Percentiles rank a stretch among this genome's conserved stretches.
These are phyloP conservation scores for Cystobasidium onofrii DNA, from an alignment of 768 basidiomycete species.

Conservation along the genomic window DNA sequence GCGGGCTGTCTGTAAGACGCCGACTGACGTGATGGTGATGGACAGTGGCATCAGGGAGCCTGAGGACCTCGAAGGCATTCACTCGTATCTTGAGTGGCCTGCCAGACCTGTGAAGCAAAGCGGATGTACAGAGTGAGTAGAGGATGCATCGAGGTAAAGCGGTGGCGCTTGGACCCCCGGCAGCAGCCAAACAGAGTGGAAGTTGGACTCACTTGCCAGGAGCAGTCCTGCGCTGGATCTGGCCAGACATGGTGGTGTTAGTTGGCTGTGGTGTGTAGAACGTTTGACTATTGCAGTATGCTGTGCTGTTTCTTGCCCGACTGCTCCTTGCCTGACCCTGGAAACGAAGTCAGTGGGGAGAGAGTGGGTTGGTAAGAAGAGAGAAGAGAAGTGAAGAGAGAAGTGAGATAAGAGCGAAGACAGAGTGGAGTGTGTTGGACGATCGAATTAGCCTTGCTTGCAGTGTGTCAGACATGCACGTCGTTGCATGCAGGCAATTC, in stretches of 20 bases:
- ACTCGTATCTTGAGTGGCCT: not conserved
- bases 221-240: not conserved
- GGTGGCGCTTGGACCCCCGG: not conserved
- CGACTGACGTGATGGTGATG: not conserved
- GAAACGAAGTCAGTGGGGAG: not conserved
- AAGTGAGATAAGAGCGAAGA: not conserved
- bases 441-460: not conserved
- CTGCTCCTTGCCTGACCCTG: not conserved
- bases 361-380: not conserved
- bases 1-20: not conserved
- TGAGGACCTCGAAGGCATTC: not conserved
- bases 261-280: not conserved
- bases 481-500: too few species aligned
- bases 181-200: not conserved
- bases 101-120: not conserved
- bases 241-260: not conserved
- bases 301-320: not conserved
- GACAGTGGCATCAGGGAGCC: not conserved
- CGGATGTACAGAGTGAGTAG: too few species aligned
- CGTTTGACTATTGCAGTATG: not conserved
- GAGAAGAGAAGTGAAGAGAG: not conserved
- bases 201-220: not conserved
- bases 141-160: too few species aligned
- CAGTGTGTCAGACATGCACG: not conserved
- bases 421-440: not conserved